Evolutionary conservation across 805 yeast genomes (phyloP).

Genomic region (Candida khao-thaluensis): DNA sequence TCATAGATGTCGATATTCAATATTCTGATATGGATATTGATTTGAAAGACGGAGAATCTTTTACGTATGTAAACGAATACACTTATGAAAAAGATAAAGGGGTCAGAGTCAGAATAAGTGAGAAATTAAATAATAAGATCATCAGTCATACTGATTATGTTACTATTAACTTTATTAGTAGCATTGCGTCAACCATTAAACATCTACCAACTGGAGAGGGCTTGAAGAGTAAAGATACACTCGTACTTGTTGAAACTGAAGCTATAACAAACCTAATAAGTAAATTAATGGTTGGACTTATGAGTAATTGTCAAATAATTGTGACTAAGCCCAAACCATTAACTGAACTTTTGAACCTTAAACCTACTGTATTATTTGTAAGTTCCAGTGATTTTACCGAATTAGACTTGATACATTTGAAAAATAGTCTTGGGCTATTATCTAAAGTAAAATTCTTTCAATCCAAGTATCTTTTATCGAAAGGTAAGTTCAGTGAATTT

Average conservation of each 20-base stretch:
- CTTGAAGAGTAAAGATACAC: constrained; percentile 19
- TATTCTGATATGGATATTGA: constrained; percentile 4
- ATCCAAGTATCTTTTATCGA: constrained; percentile 43
- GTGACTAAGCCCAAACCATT: constrained; percentile 16
- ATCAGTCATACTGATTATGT: constrained; percentile 33
- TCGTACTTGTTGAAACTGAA: constrained; percentile 22
- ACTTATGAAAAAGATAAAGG: constrained; percentile 36
- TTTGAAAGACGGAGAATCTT: constrained; percentile 2
- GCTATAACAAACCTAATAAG: constrained; percentile 28
- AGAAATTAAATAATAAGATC: constrained; percentile 14
- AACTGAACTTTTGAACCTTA: constrained; percentile 13
- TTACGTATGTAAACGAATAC: constrained; percentile 30
- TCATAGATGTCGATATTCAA: constrained; percentile 10
- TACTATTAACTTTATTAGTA: constrained; percentile 52
- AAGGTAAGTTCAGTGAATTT: constrained; percentile 44
- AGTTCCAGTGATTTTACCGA: neutral
- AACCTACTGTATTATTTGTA: constrained; percentile 33
- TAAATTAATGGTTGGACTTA: constrained; percentile 40
- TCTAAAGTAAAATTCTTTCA: constrained; percentile 29
- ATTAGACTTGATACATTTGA: neutral
- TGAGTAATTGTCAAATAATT: constrained; percentile 29
- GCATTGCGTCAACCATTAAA: constrained; percentile 51
- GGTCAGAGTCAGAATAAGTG: constrained; percentile 28
- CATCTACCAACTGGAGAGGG: constrained; percentile 33
- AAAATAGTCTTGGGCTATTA: constrained; percentile 7